Conservation (phyloP, 2,329 filamentous ascomycete species). For the Metarhizium rileyi region DNA sequence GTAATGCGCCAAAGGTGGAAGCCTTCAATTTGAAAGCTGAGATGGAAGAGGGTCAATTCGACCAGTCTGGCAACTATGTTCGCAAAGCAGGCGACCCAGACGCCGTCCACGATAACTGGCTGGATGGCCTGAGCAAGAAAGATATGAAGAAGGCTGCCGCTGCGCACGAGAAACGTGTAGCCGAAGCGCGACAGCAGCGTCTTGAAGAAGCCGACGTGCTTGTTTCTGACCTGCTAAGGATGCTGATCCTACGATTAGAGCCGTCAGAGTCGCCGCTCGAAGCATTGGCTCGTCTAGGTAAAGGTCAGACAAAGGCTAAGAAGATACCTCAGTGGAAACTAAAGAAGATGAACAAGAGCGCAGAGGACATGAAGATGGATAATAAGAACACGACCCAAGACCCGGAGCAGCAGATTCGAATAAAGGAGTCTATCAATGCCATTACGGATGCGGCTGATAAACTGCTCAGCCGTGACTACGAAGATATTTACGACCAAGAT, state of each 20-base stretch:
- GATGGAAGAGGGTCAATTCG: conserved; percentile 86
- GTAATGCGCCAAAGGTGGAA: conserved; percentile 86
- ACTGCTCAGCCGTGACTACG: conserved; percentile 69
- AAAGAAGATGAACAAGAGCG: conserved; percentile 52
- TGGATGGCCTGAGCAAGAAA: conserved; percentile 87
- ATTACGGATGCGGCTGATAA: conserved; percentile 88
- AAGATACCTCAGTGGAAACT: conserved; percentile 58
- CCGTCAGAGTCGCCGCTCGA: conserved; percentile 80
- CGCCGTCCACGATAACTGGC: conserved; percentile 82
- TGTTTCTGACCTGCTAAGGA: conserved; percentile 62
- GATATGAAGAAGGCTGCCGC: conserved; percentile 83
- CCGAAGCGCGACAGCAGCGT: conserved; percentile 61
- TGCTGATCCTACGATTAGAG: conserved; percentile 64
- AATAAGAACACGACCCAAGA: conserved; percentile 39
- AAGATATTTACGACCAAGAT: conserved; percentile 87
- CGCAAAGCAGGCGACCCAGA: conserved; percentile 84
- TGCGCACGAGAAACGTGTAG: conserved; percentile 77
- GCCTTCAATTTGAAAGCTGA: conserved; percentile 91
- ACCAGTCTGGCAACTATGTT: conserved; percentile 84
- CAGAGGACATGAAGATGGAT: conserved; percentile 61
- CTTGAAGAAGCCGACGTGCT: conserved; percentile 66
- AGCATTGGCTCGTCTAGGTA: conserved; percentile 72
- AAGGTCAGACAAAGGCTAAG: conserved; percentile 49
- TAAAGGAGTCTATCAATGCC: conserved; percentile 65
- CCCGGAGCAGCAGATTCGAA: conserved; percentile 59